Conservation (phyloP, 352 stramenopile species). For the Plasmopara muralis region DNA sequence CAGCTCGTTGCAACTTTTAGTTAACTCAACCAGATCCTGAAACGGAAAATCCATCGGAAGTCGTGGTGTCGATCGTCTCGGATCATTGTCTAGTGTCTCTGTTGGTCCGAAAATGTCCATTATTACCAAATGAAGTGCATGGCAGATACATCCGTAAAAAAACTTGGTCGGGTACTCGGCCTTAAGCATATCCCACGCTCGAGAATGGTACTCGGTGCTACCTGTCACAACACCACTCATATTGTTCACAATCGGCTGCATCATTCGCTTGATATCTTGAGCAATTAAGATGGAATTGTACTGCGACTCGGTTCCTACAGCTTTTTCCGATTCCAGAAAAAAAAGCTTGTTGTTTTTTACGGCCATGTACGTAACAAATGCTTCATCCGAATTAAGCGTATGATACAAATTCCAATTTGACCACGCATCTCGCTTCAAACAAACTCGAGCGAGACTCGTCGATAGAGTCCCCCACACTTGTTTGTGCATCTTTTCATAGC, state of each 20-base stretch:
- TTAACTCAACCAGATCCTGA: conserved; percentile 73
- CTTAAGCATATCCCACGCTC: conserved; percentile 80
- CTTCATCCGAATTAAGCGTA: conserved; percentile 54
- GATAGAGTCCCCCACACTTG: conserved; percentile 75
- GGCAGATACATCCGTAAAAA: conserved; percentile 80
- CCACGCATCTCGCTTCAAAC: conserved; percentile 75
- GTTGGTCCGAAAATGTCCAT: conserved; percentile 79
- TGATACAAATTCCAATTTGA: conserved; percentile 76
- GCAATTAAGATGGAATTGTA: conserved; percentile 80
- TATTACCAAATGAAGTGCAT: conserved; percentile 71
- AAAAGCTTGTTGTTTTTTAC: conserved; percentile 74
- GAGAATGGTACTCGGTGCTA: conserved; percentile 65
- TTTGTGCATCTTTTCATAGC: conserved; percentile 84
- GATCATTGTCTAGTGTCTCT: conserved; percentile 64
- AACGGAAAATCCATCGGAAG: conserved; percentile 74
- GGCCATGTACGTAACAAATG: conserved; percentile 76
- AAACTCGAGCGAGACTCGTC: conserved; percentile 47
- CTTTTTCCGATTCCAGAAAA: conserved; percentile 75
- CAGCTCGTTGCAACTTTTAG: conserved; percentile 62
- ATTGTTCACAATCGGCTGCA: conserved; percentile 59
- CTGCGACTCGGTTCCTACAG: conserved; percentile 40
- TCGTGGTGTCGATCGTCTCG: conserved; percentile 52
- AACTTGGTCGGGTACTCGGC: conserved; percentile 81
- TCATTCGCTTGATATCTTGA: conserved; percentile 78
- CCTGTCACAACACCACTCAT: conserved; percentile 72